Evolutionary conservation across 2,329 filamentous ascomycete species (phyloP).

Genomic region (Pseudogymnoascus sp.): DNA sequence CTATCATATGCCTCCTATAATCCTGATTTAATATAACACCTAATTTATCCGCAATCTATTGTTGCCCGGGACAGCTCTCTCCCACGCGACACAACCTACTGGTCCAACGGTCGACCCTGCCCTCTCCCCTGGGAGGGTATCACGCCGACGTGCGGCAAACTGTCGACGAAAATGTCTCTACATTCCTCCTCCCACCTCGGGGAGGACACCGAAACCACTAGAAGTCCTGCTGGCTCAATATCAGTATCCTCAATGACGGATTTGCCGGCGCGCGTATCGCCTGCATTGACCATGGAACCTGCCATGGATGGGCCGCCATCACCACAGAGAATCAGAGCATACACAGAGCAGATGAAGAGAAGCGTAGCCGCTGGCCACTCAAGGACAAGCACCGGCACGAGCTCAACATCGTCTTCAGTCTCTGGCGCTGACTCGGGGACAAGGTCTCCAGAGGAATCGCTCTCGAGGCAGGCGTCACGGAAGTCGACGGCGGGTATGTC

Average conservation of each 20-base stretch:
- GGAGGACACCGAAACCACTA: background rate
- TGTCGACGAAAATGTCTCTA: slow-evolving; percentile 4
- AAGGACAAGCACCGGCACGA: slow-evolving; percentile 41
- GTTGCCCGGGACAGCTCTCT: background rate
- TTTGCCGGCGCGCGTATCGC: slow-evolving; percentile 9
- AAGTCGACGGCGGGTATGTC: slow-evolving; percentile 46
- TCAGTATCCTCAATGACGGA: background rate
- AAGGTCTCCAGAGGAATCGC: slow-evolving; percentile 25
- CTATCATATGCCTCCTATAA: background rate
- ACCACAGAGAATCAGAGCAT: slow-evolving; percentile 48
- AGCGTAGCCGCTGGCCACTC: slow-evolving; percentile 39
- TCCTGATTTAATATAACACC: background rate
- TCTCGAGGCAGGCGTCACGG: slow-evolving; percentile 49
- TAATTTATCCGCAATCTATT: slow-evolving; percentile 7
- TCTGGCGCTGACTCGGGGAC: slow-evolving; percentile 33
- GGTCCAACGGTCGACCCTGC: background rate
- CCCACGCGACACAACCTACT: slow-evolving; percentile 4
- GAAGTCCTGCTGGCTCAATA: slow-evolving; percentile 6
- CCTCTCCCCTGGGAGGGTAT: background rate
- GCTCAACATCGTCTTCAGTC: slow-evolving; percentile 46
- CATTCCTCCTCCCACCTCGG: background rate
- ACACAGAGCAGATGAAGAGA: slow-evolving; percentile 51
- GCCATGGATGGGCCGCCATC: slow-evolving; percentile 54
- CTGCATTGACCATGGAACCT: slow-evolving; percentile 43
- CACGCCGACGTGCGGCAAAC: background rate